phyloP scores from a whole-genome alignment of 2,329 filamentous ascomycete species.

The Ophiostoma angusticollis region DNA sequence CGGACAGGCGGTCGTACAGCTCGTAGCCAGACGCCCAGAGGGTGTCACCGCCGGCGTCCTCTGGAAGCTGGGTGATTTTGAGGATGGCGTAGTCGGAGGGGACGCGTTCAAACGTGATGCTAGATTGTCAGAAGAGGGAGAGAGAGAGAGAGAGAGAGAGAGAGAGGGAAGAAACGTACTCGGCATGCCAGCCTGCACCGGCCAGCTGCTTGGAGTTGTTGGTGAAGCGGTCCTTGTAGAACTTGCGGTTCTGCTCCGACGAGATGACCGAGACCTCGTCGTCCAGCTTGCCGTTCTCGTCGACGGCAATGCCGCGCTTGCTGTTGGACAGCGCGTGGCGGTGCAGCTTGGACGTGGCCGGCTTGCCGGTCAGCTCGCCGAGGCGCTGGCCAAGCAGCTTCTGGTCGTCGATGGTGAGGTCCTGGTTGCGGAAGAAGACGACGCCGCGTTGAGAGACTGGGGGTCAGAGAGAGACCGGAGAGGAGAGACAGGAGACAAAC shows the following conservation, averaged over 20 bases:
- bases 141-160: too few species aligned
- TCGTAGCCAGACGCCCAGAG: slow-evolving; percentile 58
- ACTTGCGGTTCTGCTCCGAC: slow-evolving; percentile 27
- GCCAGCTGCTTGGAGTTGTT: slow-evolving; percentile 18
- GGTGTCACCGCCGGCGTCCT: slow-evolving; percentile 33
- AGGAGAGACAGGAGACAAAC: too few species aligned
- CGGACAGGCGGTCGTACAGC: slow-evolving; percentile 33
- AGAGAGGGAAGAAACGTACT: slow-evolving; percentile 17
- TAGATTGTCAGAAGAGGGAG: not conserved
- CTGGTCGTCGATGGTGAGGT: slow-evolving; percentile 37
- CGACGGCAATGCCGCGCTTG: slow-evolving; percentile 28
- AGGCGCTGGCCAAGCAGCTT: slow-evolving; percentile 38
- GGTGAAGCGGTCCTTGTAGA: slow-evolving; percentile 24
- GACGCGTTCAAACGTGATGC: slow-evolving; percentile 33
- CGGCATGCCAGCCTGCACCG: slow-evolving; percentile 32
- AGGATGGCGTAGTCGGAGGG: slow-evolving; percentile 35
- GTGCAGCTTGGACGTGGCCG: slow-evolving; percentile 29
- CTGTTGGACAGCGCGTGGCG: slow-evolving; percentile 36
- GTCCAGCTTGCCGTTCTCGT: slow-evolving; percentile 31
- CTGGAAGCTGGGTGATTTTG: slow-evolving; percentile 28
- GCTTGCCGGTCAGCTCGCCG: slow-evolving; percentile 31
- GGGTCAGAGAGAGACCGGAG: too few species aligned
- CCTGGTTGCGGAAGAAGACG: slow-evolving; percentile 51
- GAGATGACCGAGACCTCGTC: slow-evolving; percentile 37
- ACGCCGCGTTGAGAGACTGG: slow-evolving; percentile 54